Conservation (phyloP, 148 eudicot genomes). For the Linanthus parryae region DNA sequence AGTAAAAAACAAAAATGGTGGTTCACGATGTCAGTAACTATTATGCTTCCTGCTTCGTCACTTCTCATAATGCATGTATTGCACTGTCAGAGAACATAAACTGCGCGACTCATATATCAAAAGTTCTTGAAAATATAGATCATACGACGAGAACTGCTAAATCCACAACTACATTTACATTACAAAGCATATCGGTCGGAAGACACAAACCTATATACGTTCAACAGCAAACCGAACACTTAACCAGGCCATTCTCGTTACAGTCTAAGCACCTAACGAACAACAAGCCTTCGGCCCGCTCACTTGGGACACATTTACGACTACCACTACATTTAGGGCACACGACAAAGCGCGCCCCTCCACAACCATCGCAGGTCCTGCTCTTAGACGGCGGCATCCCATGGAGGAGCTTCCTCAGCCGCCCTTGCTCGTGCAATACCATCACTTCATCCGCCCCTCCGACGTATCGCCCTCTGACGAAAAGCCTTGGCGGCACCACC, state of each 20-base stretch:
- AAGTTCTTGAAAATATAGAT: too few relatives aligned
- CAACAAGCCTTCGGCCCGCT: slow-evolving; percentile 11
- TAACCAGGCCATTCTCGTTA: slow-evolving; percentile 74
- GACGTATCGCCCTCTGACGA: slow-evolving; percentile 56
- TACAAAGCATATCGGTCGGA: too few relatives aligned
- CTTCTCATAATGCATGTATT: too few relatives aligned
- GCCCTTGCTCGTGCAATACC: slow-evolving; percentile 50
- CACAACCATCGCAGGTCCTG: slow-evolving; percentile 40
- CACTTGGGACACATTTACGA: slow-evolving; percentile 35
- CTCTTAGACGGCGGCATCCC: slow-evolving; percentile 42
- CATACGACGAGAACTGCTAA: too few relatives aligned
- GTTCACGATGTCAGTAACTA: too few relatives aligned
- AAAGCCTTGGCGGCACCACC: slow-evolving; percentile 62
- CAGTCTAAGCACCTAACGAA: slow-evolving; percentile 38
- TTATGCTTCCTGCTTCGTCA: too few relatives aligned
- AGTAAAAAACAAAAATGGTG: too few relatives aligned
- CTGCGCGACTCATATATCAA: too few relatives aligned
- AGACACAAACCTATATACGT: too few relatives aligned
- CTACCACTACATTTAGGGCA: slow-evolving; percentile 65
- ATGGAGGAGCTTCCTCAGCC: slow-evolving; percentile 39
- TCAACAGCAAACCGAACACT: slow-evolving; percentile 56
- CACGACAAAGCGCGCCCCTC: slow-evolving; percentile 46
- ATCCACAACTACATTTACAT: too few relatives aligned
- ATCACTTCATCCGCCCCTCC: slow-evolving; percentile 80
- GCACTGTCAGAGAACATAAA: too few relatives aligned